Percentiles rank a stretch among this genome's conserved stretches.
phyloP scores from a whole-genome alignment of 108 stramenopile species.

The Hondaea fermentalgiana region DNA sequence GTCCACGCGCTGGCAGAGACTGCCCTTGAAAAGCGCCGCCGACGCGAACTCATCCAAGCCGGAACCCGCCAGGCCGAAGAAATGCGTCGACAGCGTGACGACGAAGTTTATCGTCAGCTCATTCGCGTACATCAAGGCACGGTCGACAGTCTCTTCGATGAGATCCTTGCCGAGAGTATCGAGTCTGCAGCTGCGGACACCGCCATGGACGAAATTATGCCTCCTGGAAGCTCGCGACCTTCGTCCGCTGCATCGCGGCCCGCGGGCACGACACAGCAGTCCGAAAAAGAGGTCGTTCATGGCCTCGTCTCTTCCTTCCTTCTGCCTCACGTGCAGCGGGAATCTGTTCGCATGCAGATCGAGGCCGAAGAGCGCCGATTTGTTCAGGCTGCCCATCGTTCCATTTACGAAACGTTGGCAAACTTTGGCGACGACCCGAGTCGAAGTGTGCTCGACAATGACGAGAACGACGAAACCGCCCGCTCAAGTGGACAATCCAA shows the following conservation, averaged over 20 bases:
- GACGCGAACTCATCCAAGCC: constrained; percentile 28
- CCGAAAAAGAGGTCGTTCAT: background rate
- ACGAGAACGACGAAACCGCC: constrained; percentile 50
- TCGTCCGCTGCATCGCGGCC: background rate
- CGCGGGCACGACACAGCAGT: background rate
- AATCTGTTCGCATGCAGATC: background rate
- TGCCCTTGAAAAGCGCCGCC: constrained; percentile 17
- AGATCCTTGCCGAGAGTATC: background rate
- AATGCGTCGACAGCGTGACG: background rate
- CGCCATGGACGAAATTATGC: background rate
- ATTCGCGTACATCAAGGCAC: constrained; percentile 12
- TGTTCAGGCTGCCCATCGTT: background rate
- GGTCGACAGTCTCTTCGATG: constrained; percentile 1
- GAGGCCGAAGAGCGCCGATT: background rate
- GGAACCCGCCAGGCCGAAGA: constrained; percentile 38
- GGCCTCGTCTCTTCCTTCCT: background rate
- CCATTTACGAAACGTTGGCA: background rate
- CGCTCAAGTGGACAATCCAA: background rate
- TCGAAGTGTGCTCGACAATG: constrained; percentile 33
- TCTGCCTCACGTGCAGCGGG: constrained; percentile 2
- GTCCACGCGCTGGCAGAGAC: background rate
- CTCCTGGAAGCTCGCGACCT: background rate
- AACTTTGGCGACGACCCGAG: background rate
- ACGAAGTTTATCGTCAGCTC: constrained; percentile 27
- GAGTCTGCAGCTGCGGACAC: background rate